Percentiles rank a stretch among this genome's conserved stretches.
Evolutionary conservation across 2,329 filamentous ascomycete species (phyloP).

Genomic region (Neonectria sp.): DNA sequence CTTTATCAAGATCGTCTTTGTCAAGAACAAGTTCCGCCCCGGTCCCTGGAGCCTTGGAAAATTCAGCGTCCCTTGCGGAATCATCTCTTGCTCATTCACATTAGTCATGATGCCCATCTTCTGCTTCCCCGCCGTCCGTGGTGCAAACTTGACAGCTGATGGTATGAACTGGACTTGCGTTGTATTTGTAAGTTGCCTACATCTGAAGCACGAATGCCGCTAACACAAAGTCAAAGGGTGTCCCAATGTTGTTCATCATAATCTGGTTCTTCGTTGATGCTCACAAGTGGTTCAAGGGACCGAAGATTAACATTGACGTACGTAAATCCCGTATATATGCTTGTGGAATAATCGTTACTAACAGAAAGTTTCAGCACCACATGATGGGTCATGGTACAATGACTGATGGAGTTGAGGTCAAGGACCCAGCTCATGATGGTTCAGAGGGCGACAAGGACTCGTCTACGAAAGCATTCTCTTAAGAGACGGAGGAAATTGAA

Average conservation of each 20-base stretch:
- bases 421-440: not conserved
- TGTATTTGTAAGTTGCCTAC: constrained; percentile 21
- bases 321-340: no score
- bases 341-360: not conserved
- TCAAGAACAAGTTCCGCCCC: constrained; percentile 31
- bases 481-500: not conserved
- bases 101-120: constrained; percentile 36
- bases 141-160: constrained; percentile 17
- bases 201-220: not conserved
- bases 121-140: constrained; percentile 25
- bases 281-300: constrained; percentile 34
- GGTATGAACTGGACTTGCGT: constrained; percentile 35
- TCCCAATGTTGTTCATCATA: constrained; percentile 11
- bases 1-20: constrained; percentile 32
- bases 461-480: not conserved
- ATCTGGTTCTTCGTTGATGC: constrained; percentile 33
- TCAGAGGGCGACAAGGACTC: constrained; percentile 18
- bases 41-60: constrained; percentile 32
- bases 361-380: constrained; percentile 13
- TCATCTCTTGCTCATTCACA: constrained; percentile 19
- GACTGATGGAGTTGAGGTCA: constrained; percentile 25
- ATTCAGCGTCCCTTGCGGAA: constrained; percentile 21
- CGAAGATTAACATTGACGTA: constrained; percentile 31
- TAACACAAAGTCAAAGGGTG: constrained; percentile 9
- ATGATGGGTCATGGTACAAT: constrained; percentile 2